Evolutionary conservation across 140 eudicot genomes (phyloP).

Genomic region (Stevia rebaudiana): DNA sequence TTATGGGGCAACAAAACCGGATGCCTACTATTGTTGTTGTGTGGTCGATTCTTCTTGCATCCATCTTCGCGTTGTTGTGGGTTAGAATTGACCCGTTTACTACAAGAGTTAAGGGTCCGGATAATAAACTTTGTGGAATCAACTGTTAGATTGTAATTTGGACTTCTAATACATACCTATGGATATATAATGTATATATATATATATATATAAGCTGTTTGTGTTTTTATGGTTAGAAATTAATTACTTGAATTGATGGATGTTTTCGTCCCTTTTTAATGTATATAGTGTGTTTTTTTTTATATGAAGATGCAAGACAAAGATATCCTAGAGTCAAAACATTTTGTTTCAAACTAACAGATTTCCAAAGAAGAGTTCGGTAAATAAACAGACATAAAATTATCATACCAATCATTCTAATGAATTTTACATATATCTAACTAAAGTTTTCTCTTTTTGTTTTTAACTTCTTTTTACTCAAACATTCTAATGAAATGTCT

Average conservation of each 20-base stretch:
- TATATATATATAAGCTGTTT: constrained; percentile 7
- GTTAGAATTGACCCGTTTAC: constrained; percentile 72
- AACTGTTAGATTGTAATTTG: constrained; percentile 37
- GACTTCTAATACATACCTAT: neutral
- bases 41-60: constrained; percentile 75
- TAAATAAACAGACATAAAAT: too few relatives aligned
- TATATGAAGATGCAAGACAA: too few relatives aligned
- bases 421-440: too few relatives aligned
- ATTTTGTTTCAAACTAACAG: too few relatives aligned
- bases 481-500: too few relatives aligned
- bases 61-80: constrained; percentile 78
- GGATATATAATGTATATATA: neutral
- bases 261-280: neutral
- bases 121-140: constrained; percentile 57
- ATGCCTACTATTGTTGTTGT: constrained; percentile 69
- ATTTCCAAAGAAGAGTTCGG: too few relatives aligned
- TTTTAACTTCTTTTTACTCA: too few relatives aligned
- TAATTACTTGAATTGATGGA: too few relatives aligned
- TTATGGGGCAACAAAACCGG: constrained; percentile 77
- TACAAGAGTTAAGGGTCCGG: constrained; percentile 61
- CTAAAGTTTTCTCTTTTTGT: too few relatives aligned
- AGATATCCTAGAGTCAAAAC: too few relatives aligned
- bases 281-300: too few relatives aligned
- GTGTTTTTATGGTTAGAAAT: neutral
- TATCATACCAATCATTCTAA: too few relatives aligned